phyloP scores from a whole-genome alignment of 2,329 filamentous ascomycete genomes.

The Geosmithia putterillii region DNA sequence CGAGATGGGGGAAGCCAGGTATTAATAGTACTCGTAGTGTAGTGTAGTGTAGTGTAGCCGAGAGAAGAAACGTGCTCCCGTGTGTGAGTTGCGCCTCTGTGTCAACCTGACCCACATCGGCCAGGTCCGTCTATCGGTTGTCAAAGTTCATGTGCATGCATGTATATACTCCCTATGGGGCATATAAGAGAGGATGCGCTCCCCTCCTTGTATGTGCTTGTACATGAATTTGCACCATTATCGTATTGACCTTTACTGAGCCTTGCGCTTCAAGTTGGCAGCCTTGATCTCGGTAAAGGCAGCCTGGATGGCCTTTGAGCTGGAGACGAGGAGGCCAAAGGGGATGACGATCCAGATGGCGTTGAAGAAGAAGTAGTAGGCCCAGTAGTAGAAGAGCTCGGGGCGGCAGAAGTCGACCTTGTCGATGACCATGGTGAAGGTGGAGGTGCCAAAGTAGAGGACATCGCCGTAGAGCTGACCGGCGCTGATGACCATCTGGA shows the following conservation, averaged over 20 bases:
- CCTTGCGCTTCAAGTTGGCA: constrained; percentile 10
- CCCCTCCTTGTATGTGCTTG: too few species aligned
- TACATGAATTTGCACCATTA: too few species aligned
- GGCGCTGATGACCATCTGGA: constrained; percentile 32
- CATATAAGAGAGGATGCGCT: too few species aligned
- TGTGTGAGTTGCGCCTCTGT: too few species aligned
- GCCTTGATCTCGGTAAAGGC: constrained; percentile 15
- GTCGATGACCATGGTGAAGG: constrained; percentile 25
- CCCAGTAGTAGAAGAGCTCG: constrained; percentile 38
- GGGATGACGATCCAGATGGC: constrained; percentile 42
- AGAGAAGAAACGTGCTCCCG: too few species aligned
- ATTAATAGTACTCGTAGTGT: too few species aligned
- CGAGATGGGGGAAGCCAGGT: too few species aligned
- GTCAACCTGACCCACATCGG: too few species aligned
- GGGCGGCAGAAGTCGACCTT: constrained; percentile 33
- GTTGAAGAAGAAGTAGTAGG: constrained; percentile 39
- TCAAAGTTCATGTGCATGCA: too few species aligned
- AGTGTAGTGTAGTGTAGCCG: too few species aligned
- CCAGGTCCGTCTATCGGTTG: too few species aligned
- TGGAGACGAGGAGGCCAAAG: constrained; percentile 14
- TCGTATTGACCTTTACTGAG: constrained; percentile 6
- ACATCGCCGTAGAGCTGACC: constrained; percentile 40
- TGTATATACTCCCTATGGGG: too few species aligned
- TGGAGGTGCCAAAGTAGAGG: constrained; percentile 36
- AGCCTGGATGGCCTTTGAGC: constrained; percentile 10